These are phyloP conservation scores for Pleomassaria siparia DNA, from an alignment of 2,329 filamentous ascomycete species.

Conservation along the genomic window DNA sequence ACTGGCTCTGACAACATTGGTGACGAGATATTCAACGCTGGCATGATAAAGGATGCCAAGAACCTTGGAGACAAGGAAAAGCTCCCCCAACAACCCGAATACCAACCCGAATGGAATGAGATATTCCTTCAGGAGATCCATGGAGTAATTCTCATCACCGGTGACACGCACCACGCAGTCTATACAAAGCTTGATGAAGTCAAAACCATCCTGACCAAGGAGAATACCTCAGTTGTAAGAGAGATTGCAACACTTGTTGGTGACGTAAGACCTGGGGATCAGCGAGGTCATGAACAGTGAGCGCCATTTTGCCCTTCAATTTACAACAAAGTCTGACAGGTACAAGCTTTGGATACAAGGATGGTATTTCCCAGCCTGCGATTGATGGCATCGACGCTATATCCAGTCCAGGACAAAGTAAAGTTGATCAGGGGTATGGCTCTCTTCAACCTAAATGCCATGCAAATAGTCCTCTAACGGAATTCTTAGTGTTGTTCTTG, in stretches of 20 bases:
- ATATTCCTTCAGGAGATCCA: conserved; percentile 9
- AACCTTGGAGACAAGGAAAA: conserved; percentile 4
- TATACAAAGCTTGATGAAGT: background rate
- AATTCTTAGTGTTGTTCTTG: too few relatives aligned
- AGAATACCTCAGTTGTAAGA: background rate
- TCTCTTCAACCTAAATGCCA: too few relatives aligned
- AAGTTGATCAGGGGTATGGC: background rate
- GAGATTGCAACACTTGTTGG: conserved; percentile 6
- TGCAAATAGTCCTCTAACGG: too few relatives aligned
- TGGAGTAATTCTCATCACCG: conserved; percentile 7
- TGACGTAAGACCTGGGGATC: conserved; percentile 7
- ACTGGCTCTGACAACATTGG: background rate
- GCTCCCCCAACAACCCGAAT: background rate
- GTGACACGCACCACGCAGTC: conserved; percentile 4
- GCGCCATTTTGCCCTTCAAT: background rate
- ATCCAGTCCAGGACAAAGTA: conserved; percentile 3
- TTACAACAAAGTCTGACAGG: background rate
- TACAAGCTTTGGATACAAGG: conserved; percentile 8
- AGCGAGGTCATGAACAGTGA: conserved; percentile 11
- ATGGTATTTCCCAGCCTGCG: conserved; percentile 8
- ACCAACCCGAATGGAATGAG: conserved; percentile 4
- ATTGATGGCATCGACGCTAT: background rate
- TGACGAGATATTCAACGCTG: conserved; percentile 2
- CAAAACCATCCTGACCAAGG: background rate
- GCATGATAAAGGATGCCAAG: conserved; percentile 3